Conservation (phyloP, 2,329 filamentous ascomycete genomes). For the Fusarium nurragi region DNA sequence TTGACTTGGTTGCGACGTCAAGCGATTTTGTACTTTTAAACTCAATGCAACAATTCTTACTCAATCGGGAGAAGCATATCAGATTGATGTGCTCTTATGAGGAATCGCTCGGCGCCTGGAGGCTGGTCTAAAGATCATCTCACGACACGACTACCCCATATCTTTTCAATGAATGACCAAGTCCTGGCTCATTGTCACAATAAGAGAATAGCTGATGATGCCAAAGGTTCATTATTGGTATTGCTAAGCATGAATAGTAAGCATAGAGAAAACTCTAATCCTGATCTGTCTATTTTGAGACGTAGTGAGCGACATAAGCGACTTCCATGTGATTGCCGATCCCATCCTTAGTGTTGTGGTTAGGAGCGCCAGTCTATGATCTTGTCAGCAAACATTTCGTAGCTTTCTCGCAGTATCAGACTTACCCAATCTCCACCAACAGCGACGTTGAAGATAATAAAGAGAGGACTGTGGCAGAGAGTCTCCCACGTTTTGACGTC, state of each 20-base stretch:
- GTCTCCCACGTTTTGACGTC: slow-evolving; percentile 59
- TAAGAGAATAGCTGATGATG: background rate
- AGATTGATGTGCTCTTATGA: background rate
- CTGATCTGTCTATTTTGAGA: slow-evolving; percentile 36
- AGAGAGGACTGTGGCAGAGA: slow-evolving; percentile 61
- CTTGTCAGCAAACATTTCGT: background rate
- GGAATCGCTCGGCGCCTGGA: background rate
- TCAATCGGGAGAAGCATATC: background rate
- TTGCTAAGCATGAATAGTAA: background rate
- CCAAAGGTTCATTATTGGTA: slow-evolving; percentile 3
- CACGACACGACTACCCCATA: no score
- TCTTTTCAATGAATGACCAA: no score
- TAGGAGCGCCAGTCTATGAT: slow-evolving; percentile 59
- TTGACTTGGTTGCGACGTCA: background rate
- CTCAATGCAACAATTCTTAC: background rate
- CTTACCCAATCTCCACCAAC: slow-evolving; percentile 64
- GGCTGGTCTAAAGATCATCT: no score
- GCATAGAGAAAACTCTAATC: background rate
- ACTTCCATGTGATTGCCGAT: slow-evolving; percentile 62
- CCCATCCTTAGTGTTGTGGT: slow-evolving; percentile 56
- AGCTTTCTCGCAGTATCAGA: slow-evolving; percentile 3
- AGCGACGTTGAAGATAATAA: slow-evolving; percentile 64
- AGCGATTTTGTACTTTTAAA: background rate
- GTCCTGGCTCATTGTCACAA: background rate
- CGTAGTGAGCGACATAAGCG: slow-evolving; percentile 59